These are phyloP conservation scores for Mantamonas sphyraenae DNA, from an alignment of 78 protist species.

Conservation along the genomic window DNA sequence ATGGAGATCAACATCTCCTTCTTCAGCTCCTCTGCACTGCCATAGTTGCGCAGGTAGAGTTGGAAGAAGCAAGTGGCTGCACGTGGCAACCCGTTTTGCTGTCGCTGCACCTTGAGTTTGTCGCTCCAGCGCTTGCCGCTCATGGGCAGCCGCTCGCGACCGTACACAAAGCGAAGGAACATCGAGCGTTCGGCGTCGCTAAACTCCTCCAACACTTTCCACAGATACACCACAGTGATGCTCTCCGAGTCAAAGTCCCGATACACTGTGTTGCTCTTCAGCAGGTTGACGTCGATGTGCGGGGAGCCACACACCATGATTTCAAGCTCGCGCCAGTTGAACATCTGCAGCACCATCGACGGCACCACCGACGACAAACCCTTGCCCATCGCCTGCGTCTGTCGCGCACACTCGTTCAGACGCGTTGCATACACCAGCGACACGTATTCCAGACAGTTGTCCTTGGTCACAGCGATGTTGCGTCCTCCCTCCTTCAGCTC, in stretches of 20 bases:
- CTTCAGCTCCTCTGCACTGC: no score
- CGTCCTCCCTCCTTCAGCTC: slow-evolving; percentile 25
- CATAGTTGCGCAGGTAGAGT: no score
- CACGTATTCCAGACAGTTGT: slow-evolving; percentile 36
- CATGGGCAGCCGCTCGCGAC: background rate
- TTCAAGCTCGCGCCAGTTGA: slow-evolving; percentile 55
- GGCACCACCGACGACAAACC: slow-evolving; percentile 41
- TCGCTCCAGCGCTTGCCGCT: background rate
- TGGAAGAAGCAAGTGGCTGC: no score
- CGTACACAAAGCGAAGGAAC: no score
- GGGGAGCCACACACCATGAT: slow-evolving; percentile 48
- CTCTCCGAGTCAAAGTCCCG: slow-evolving; percentile 20
- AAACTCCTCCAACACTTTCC: background rate
- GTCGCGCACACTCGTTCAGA: slow-evolving; percentile 36
- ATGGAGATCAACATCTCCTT: no score
- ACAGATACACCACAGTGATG: no score
- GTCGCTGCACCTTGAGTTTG: no score
- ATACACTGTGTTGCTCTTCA: slow-evolving; percentile 48
- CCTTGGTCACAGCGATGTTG: slow-evolving; percentile 25
- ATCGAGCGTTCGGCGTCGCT: background rate
- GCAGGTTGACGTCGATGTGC: slow-evolving; percentile 36
- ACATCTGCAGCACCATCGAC: slow-evolving; percentile 22
- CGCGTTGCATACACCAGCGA: slow-evolving; percentile 30
- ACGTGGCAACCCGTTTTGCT: no score
- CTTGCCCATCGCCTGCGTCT: slow-evolving; percentile 31